phyloP scores from a whole-genome alignment of 2,329 filamentous ascomycete genomes.

The Hypoxylon sp. region DNA sequence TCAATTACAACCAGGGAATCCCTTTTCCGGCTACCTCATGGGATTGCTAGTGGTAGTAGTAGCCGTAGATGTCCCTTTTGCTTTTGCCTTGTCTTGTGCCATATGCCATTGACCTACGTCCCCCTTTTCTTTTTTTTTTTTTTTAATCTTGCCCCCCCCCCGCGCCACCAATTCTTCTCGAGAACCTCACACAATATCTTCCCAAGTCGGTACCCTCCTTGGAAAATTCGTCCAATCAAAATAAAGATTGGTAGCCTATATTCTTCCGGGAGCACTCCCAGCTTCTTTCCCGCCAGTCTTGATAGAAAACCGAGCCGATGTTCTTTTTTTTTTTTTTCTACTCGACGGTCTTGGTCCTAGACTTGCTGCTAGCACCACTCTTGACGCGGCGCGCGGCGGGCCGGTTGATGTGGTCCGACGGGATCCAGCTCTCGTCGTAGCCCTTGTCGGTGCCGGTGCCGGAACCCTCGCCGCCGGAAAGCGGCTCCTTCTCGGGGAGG shows the following conservation, averaged over 20 bases:
- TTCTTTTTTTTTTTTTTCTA: too few species aligned
- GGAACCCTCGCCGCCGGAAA: conserved; percentile 77
- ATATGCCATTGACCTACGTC: too few species aligned
- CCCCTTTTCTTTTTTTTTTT: too few species aligned
- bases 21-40: neutral
- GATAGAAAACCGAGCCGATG: too few species aligned
- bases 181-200: too few species aligned
- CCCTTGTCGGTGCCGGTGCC: conserved; percentile 75
- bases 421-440: conserved; percentile 96
- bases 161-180: too few species aligned
- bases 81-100: neutral
- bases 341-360: conserved; percentile 51
- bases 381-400: conserved; percentile 78
- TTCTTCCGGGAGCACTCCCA: too few species aligned
- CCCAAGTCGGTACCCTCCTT: too few species aligned
- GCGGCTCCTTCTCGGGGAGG: conserved; percentile 69
- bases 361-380: conserved; percentile 64
- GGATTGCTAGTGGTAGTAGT: neutral
- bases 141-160: neutral
- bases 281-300: too few species aligned
- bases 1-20: conserved; percentile 16
- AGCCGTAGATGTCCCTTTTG: neutral
- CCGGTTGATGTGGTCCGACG: conserved; percentile 86
- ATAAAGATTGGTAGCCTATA: too few species aligned
- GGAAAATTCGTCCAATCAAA: too few species aligned